Percentiles rank a stretch among this genome's conserved stretches.
Conservation (phyloP, 257 asterid genomes). For the Solanum pennellii region DNA sequence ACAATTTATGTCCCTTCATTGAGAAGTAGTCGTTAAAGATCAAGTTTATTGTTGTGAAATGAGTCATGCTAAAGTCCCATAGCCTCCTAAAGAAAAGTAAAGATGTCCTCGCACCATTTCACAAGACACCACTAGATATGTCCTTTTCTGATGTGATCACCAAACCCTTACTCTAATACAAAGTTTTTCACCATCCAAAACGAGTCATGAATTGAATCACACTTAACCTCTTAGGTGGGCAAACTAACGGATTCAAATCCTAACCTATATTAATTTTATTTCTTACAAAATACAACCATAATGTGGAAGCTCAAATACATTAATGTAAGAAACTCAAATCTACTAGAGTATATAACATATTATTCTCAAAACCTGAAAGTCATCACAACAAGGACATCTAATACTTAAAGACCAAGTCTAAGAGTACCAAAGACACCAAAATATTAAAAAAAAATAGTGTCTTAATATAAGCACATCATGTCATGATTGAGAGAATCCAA, state of each 20-base stretch:
- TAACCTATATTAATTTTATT: too few species aligned
- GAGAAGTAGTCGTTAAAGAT: not conserved
- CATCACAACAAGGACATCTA: not conserved
- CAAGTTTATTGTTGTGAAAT: not conserved
- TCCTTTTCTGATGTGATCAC: too few species aligned
- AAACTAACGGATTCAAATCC: not conserved
- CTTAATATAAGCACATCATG: not conserved
- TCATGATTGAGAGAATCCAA: not conserved
- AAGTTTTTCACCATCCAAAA: not conserved
- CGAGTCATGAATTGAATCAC: not conserved
- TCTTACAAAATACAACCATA: too few species aligned
- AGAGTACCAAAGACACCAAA: not conserved
- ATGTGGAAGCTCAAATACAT: not conserved
- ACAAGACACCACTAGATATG: not conserved
- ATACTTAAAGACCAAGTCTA: not conserved
- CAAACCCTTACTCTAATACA: not conserved
- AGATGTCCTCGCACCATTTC: not conserved
- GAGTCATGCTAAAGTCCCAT: not conserved
- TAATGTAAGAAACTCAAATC: not conserved
- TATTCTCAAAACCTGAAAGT: not conserved
- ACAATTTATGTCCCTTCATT: not conserved
- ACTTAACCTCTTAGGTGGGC: not conserved
- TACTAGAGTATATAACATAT: not conserved
- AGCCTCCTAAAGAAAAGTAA: not conserved
- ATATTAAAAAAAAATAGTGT: too few species aligned